Percentiles rank a stretch among this genome's conserved stretches.
Conservation (phyloP, 306 rosid genomes). For the Prosopis cineraria region DNA sequence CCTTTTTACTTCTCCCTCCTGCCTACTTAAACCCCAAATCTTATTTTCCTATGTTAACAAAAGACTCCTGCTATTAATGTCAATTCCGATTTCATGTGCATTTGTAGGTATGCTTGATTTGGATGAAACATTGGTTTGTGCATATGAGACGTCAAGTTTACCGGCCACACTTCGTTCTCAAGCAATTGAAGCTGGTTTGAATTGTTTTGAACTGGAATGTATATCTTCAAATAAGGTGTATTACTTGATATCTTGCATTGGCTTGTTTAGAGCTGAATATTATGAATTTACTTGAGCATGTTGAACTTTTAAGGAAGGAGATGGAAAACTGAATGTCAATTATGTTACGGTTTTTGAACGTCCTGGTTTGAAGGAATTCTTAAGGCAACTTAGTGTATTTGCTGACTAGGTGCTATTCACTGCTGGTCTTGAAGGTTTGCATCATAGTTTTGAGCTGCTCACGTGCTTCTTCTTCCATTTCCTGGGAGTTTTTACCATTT, state of each 20-base stretch:
- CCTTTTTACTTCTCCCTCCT: neutral
- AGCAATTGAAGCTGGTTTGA: constrained; percentile 82
- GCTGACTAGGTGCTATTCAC: constrained; percentile 83
- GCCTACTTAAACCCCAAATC: neutral
- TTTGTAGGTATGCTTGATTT: constrained; percentile 87
- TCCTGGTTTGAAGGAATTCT: constrained; percentile 89
- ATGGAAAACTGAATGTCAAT: constrained; percentile 77
- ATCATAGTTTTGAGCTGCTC: constrained; percentile 30
- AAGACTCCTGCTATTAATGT: constrained; percentile 14
- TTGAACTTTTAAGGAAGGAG: constrained; percentile 64
- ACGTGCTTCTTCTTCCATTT: constrained; percentile 7
- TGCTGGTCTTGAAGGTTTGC: constrained; percentile 92
- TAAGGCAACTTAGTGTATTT: constrained; percentile 64
- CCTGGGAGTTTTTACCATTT: constrained; percentile 8
- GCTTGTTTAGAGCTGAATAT: constrained; percentile 27
- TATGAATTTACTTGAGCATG: constrained; percentile 33
- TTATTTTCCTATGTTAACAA: constrained; percentile 11
- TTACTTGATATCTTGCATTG: constrained; percentile 27
- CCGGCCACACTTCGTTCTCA: constrained; percentile 61
- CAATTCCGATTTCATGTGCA: constrained; percentile 34
- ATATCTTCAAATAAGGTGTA: constrained; percentile 74
- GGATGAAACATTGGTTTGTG: constrained; percentile 89
- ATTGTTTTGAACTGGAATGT: constrained; percentile 91
- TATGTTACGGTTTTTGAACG: constrained; percentile 91
- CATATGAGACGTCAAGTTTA: constrained; percentile 80